Evolutionary conservation across 2,329 filamentous ascomycete species (phyloP), one percentile per base, ranked within the genome.

Genomic region (Phialophora chinensis): DNA sequence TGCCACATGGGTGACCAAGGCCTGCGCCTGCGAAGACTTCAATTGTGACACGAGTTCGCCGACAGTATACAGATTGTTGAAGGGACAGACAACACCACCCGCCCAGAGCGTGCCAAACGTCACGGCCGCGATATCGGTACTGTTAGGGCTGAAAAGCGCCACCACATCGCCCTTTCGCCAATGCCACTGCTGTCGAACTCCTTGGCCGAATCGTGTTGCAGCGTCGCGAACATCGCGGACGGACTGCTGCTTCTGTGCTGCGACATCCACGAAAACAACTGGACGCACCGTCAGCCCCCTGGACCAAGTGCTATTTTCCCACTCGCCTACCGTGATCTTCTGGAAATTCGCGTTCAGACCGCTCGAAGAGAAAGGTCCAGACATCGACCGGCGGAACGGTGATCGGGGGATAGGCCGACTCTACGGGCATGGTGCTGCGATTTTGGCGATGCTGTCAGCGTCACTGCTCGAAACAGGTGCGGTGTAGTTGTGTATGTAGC

Each of bases 161-260:
- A 97, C 83, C 1, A 95, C 91, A 75, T 97, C 91, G 73, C 91
- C 91, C 75, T 90, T 92, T 72, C 88, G 84, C 91, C 92, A 97
- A 56, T 88, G 38, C 58, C 72, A 62, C 66, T 69, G 78, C 29
- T 88, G 86, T 73, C 88, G 89, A 20, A 97, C 84, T 0, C 91
- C 93, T 69, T 89, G 87, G 56, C 92, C 93, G 72, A 97, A 95
- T 12, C 87, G 85, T 44, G 88, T 78, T 0, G 92, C 90, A n/a
- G 87, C 83, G 66, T 82, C 81, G 73, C 86, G 88, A 65, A 91
- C 80, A 69, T 91, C 83, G 38, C 83, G 82, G 76, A 87, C 93
- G 56, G 88, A 95, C 78, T 96, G 92, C 29, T 81, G 80, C 23
- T 86, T 80, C 25, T 87, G 83, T 62, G 84, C 82, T 2, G 91